phyloP scores from a whole-genome alignment of 73 alveolate species.

The Breviolum minutum region DNA sequence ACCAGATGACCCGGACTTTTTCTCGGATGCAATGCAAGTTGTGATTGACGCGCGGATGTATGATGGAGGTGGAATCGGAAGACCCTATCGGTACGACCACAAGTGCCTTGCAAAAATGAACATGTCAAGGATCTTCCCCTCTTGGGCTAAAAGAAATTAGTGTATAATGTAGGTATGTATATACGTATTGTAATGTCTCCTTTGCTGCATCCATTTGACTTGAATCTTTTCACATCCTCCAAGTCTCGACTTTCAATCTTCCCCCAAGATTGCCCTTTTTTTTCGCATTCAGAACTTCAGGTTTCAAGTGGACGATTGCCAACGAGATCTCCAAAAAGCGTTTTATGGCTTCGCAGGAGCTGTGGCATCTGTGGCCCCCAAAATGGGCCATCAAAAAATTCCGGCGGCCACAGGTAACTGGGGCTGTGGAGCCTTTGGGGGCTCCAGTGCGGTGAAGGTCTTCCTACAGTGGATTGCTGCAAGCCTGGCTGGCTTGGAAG shows the following conservation, averaged over 20 bases:
- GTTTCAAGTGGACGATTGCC: conserved; percentile 78
- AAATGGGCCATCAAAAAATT: not conserved
- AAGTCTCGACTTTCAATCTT: not conserved
- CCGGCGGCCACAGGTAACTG: conserved; percentile 78
- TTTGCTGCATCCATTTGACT: too few relatives aligned
- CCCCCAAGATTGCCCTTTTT: not conserved
- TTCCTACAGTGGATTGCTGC: conserved; percentile 83
- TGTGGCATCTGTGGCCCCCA: too few relatives aligned
- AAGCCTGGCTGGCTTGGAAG: conserved; percentile 34
- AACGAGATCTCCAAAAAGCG: conserved; percentile 59
- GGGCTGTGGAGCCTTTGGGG: conserved; percentile 93
- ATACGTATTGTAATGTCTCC: not conserved
- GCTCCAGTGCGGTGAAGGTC: conserved; percentile 73
- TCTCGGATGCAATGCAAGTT: conserved; percentile 32
- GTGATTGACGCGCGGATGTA: conserved; percentile 74
- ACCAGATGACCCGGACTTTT: not conserved
- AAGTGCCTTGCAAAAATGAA: not conserved
- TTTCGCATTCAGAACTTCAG: not conserved
- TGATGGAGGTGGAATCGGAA: conserved; percentile 66
- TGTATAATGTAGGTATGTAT: not conserved
- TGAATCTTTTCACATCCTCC: too few relatives aligned
- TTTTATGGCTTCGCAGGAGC: conserved; percentile 61
- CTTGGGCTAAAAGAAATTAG: not conserved
- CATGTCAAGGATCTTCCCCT: not conserved
- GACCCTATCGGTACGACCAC: conserved; percentile 75